Base-by-base conservation (phyloP, 2,329 filamentous ascomycete species). In the Akanthomyces lecanii region DNA sequence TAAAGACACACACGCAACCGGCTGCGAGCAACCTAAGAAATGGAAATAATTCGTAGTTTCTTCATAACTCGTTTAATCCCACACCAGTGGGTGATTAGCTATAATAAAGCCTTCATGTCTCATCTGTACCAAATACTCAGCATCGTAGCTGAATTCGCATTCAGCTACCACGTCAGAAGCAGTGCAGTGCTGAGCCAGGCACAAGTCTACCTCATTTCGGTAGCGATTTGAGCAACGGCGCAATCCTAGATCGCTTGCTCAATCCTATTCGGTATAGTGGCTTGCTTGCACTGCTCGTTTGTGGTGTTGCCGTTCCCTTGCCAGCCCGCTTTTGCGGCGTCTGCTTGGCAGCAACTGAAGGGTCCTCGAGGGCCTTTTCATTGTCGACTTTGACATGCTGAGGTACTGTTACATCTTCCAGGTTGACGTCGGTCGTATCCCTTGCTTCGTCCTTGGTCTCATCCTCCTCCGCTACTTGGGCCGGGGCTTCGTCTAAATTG, bases 241-340 rank as follows among this genome's bases (percentile, higher is more conserved):
- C 79, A 64, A 84, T 83, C 63, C 78, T 75, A 21, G 77, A 77
- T 67, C 71, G 75, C 70, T 77, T 82, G 72, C 81, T 84, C 66
- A 84, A 70, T 3, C 82, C 82, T 61, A 84, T 81, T 18, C 82
- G 76, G 65, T 80, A 82, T 18, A 77, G 66, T 18, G 79, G 79
- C 65, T 78, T 81, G 16, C 68, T 66, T 6, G 47, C 38, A 11
- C 56, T 64, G n/a, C 51, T 45, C 8, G 2, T 36, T 28, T 53
- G 62, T 53, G 36, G 40, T 23, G 47, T 64, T 28, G 18, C n/a
- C 36, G 16, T 58, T 28, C 33, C 18, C 42, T 61, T 56, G 14
- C n/a, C 44, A 45, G 42, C 11, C 38, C 23, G 53, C n/a, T 55
- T 63, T 14, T 36, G 51, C n/a, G 42, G 60, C 5, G 51, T 55